These are phyloP conservation scores for Colletotrichum tabaci DNA, from an alignment of 2,329 filamentous ascomycete genomes.

Conservation along the genomic window DNA sequence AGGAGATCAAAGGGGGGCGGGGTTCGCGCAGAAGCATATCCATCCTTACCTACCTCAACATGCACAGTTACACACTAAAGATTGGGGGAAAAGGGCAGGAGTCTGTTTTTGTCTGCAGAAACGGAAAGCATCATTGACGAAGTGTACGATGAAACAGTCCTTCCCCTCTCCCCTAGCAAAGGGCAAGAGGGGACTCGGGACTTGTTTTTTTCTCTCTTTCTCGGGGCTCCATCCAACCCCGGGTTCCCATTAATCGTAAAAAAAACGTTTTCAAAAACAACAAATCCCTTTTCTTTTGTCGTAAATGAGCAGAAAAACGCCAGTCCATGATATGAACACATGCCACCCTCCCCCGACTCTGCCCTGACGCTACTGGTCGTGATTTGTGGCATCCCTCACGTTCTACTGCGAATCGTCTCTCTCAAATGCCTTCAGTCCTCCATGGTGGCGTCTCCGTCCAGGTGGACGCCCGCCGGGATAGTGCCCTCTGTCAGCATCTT, in stretches of 20 bases:
- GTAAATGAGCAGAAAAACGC: conserved; percentile 27
- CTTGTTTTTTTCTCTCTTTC: not conserved
- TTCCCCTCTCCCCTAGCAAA: not conserved
- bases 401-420: not conserved
- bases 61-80: not conserved
- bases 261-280: conserved; percentile 1
- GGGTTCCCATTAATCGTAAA: not conserved
- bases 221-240: not conserved
- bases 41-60: not conserved
- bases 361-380: not conserved
- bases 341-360: not conserved
- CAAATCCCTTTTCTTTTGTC: conserved; percentile 13
- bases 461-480: conserved; percentile 78
- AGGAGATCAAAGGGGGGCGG: not conserved
- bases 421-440: conserved; percentile 65
- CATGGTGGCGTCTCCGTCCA: conserved; percentile 68
- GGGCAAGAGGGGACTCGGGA: not conserved
- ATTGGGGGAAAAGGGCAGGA: not conserved
- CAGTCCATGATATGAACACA: conserved; percentile 23
- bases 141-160: conserved; percentile 26
- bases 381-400: not conserved
- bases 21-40: not conserved
- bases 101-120: not conserved
- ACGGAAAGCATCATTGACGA: conserved; percentile 17
- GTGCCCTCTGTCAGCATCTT: conserved; percentile 92